Conservation (phyloP, 768 basidiomycete genomes). For the Paxillus rubicundulus region DNA sequence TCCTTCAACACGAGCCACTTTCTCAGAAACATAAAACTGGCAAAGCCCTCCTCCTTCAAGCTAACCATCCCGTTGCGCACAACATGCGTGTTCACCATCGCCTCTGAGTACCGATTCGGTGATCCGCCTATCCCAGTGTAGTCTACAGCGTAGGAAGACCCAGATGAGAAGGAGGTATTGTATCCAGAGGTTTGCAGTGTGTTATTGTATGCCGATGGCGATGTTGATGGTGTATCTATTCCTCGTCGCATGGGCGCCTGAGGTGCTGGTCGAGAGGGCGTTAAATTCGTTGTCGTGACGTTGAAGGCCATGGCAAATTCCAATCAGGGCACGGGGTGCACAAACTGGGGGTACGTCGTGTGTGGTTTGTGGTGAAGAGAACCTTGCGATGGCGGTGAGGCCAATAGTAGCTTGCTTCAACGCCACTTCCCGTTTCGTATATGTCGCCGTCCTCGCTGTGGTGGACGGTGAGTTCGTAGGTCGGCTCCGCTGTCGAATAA, state of each 20-base stretch:
- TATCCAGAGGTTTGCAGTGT: conserved; percentile 56
- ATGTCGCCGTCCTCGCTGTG: neutral
- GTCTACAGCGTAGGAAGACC: conserved; percentile 60
- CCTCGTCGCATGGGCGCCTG: conserved; percentile 57
- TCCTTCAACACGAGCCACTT: conserved; percentile 89
- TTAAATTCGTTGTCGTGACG: conserved; percentile 57
- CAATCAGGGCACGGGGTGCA: conserved; percentile 16
- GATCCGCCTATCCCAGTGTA: conserved; percentile 84
- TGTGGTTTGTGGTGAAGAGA: neutral
- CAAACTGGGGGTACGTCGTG: neutral
- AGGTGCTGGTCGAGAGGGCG: conserved; percentile 77
- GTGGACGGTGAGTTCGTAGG: conserved; percentile 5
- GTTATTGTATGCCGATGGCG: conserved; percentile 31
- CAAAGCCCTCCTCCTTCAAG: conserved; percentile 93
- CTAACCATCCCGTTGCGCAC: conserved; percentile 73
- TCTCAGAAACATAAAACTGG: conserved; percentile 87
- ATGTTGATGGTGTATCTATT: conserved; percentile 33
- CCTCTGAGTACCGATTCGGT: conserved; percentile 52
- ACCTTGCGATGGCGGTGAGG: neutral
- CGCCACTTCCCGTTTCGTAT: neutral
- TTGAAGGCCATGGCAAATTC: conserved; percentile 45
- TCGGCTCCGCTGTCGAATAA: neutral
- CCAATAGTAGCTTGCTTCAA: neutral
- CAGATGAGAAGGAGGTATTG: conserved; percentile 54
- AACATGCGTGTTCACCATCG: conserved; percentile 39